Percentiles rank a stretch among this genome's conserved stretches.
phyloP scores from a whole-genome alignment of 108 stramenopile genomes.

The Cyclotella choctawhatcheeana region DNA sequence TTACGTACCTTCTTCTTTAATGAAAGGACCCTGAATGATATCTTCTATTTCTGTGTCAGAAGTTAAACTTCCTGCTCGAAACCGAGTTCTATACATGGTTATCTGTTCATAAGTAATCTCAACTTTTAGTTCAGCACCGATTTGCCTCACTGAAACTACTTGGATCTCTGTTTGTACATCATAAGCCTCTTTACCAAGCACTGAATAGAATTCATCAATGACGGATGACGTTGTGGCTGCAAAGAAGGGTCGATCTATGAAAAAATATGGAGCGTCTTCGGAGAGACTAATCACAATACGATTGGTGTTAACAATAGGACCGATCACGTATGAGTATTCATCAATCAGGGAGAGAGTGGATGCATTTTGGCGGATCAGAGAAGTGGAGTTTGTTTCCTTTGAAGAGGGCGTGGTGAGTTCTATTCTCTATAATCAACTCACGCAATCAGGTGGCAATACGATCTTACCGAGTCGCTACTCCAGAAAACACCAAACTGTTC shows the following conservation, averaged over 20 bases:
- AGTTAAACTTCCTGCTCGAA: neutral
- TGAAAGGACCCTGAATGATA: constrained; percentile 11
- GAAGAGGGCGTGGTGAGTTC: neutral
- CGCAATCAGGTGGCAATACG: neutral
- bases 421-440: neutral
- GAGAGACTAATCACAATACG: neutral
- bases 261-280: neutral
- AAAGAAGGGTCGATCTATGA: neutral
- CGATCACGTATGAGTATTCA: constrained; percentile 8
- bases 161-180: constrained; percentile 9
- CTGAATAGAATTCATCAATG: constrained; percentile 10
- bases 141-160: neutral
- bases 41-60: constrained; percentile 1
- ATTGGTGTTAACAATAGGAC: neutral
- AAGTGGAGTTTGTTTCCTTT: constrained; percentile 5
- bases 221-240: constrained; percentile 4
- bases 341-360: neutral
- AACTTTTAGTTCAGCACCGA: neutral
- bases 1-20: neutral
- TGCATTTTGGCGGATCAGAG: constrained; percentile 2
- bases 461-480: constrained; percentile 4
- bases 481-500: neutral
- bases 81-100: neutral
- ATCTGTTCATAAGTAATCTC: constrained; percentile 7
- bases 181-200: constrained; percentile 11